Conservation (phyloP, 2,329 filamentous ascomycete genomes). For the Stromatinia cepivora region DNA sequence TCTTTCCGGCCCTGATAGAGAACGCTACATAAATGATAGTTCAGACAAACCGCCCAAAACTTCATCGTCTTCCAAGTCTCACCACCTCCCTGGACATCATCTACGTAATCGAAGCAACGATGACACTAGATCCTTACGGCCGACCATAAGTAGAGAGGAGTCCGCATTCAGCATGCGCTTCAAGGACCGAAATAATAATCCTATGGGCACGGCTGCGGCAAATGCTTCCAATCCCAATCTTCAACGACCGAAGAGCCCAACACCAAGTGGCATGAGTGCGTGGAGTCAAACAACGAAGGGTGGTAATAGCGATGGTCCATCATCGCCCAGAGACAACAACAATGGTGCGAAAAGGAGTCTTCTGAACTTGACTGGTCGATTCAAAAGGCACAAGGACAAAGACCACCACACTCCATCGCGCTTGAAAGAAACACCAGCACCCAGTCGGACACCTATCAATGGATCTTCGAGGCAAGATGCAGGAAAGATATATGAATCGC, state of each 20-base stretch:
- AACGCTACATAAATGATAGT: slow-evolving; percentile 57
- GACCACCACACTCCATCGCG: slow-evolving; percentile 52
- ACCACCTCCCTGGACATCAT: slow-evolving; percentile 64
- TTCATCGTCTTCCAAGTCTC: slow-evolving; percentile 60
- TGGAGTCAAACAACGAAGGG: slow-evolving; percentile 43
- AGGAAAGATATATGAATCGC: slow-evolving; percentile 32
- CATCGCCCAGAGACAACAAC: slow-evolving; percentile 41
- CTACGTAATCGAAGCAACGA: slow-evolving; percentile 72
- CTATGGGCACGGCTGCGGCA: slow-evolving; percentile 36
- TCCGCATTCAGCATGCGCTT: slow-evolving; percentile 52
- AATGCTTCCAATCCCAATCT: slow-evolving; percentile 40
- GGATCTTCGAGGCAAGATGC: slow-evolving; percentile 33
- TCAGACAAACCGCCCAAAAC: slow-evolving; percentile 58
- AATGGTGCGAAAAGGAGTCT: slow-evolving; percentile 35
- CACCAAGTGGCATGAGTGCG: slow-evolving; percentile 70
- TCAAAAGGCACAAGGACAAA: slow-evolving; percentile 51
- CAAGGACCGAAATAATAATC: slow-evolving; percentile 50
- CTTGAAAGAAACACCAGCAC: slow-evolving; percentile 52
- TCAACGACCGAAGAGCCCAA: slow-evolving; percentile 75
- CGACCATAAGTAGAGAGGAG: slow-evolving; percentile 75
- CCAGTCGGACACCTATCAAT: slow-evolving; percentile 52
- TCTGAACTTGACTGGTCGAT: slow-evolving; percentile 34
- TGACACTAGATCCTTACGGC: slow-evolving; percentile 64
- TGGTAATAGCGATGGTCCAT: slow-evolving; percentile 51
- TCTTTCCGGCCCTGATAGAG: slow-evolving; percentile 67